These are phyloP conservation scores for Calcarisporium arbuscula DNA, from an alignment of 2,329 filamentous ascomycete species.

Conservation along the genomic window DNA sequence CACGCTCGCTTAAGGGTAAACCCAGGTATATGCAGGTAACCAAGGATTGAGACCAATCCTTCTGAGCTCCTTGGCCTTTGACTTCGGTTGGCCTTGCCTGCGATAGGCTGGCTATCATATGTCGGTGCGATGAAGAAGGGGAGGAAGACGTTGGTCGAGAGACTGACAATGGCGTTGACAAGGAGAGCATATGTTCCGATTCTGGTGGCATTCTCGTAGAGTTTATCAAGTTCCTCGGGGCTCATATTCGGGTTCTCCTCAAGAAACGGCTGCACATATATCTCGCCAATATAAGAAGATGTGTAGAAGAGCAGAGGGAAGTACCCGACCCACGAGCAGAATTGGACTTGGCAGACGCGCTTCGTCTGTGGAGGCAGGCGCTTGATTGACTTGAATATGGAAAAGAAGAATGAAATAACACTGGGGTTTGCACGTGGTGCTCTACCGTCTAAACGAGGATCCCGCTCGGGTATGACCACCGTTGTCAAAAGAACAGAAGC, in stretches of 20 bases:
- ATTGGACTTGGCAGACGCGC: slow-evolving; percentile 74
- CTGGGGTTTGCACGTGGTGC: slow-evolving; percentile 55
- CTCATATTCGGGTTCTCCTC: slow-evolving; percentile 71
- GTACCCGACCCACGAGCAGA: slow-evolving; percentile 90
- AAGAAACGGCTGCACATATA: slow-evolving; percentile 82
- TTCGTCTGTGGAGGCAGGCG: slow-evolving; percentile 75
- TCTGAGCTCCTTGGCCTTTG: slow-evolving; percentile 24
- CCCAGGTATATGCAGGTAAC: slow-evolving; percentile 66
- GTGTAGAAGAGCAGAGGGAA: slow-evolving; percentile 95
- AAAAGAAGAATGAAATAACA: slow-evolving; percentile 70
- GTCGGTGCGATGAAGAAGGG: slow-evolving; percentile 82
- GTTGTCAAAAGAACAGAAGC: slow-evolving; percentile 67
- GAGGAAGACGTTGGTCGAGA: slow-evolving; percentile 73
- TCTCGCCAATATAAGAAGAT: slow-evolving; percentile 87
- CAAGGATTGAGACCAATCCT: slow-evolving; percentile 41
- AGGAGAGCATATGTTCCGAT: slow-evolving; percentile 85
- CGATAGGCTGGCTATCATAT: slow-evolving; percentile 48
- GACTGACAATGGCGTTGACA: slow-evolving; percentile 79
- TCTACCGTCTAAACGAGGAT: slow-evolving; percentile 67
- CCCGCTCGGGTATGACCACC: slow-evolving; percentile 65
- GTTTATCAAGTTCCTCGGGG: slow-evolving; percentile 64
- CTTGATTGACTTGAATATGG: slow-evolving; percentile 69
- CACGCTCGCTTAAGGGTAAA: slow-evolving; percentile 85
- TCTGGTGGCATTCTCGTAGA: slow-evolving; percentile 81
- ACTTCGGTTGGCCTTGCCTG: slow-evolving; percentile 23